Conservation (phyloP, 768 basidiomycete genomes). For the Tubosaeta brunneosetosa region DNA sequence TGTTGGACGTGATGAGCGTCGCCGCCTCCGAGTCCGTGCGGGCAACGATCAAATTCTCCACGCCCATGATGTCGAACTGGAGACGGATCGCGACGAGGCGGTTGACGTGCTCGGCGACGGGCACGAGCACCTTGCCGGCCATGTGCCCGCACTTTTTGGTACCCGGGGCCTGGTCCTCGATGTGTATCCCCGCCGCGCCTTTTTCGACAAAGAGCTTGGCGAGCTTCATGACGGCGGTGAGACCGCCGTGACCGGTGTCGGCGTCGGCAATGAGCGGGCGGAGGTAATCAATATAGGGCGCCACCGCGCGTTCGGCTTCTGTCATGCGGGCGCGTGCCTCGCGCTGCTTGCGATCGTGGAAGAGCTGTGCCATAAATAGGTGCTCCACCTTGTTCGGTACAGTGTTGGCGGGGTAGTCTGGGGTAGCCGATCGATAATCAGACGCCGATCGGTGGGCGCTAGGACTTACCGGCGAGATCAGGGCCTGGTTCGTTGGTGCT, state of each 20-base stretch:
- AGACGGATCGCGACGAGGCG: conserved; percentile 95
- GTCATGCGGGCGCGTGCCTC: conserved; percentile 70
- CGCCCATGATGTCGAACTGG: conserved; percentile 98
- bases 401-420: conserved; percentile 97
- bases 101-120: conserved; percentile 97
- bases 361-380: conserved; percentile 95
- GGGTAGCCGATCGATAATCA: background rate
- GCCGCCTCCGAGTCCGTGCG: conserved; percentile 98
- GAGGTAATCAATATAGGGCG: conserved; percentile 80
- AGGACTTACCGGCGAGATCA: conserved; percentile 80
- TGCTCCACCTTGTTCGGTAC: conserved; percentile 99
- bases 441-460: no score
- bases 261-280: conserved; percentile 95
- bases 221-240: conserved; percentile 98
- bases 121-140: conserved; percentile 96
- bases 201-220: conserved; percentile 99
- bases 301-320: conserved; percentile 64
- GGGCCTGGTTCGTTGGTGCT: conserved; percentile 96
- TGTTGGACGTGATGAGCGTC: conserved; percentile 93
- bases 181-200: conserved; percentile 95
- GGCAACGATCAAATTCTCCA: conserved; percentile 88
- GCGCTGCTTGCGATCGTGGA: conserved; percentile 97
- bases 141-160: conserved; percentile 96
- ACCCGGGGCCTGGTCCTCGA: conserved; percentile 96
- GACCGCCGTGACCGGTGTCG: conserved; percentile 95